Evolutionary conservation across 495 filamentous ascomycete species (phyloP).

Genomic region (Neurospora sp.): DNA sequence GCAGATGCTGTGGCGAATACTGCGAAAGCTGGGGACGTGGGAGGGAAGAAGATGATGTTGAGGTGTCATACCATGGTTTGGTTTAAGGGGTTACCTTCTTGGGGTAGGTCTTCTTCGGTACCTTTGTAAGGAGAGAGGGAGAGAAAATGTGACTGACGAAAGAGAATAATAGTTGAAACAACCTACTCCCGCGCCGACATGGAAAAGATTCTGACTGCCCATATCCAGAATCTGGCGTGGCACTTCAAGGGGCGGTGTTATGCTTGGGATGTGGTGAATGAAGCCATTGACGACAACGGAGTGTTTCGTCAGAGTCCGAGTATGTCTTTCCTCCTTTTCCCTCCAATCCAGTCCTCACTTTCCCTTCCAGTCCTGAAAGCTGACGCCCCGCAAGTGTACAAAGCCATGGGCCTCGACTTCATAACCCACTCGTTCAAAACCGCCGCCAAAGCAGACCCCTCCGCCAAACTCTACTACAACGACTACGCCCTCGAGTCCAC

Average conservation of each 20-base stretch:
- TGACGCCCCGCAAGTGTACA: conserved; percentile 16
- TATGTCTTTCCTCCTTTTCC: not conserved
- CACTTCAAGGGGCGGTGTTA: conserved; percentile 39
- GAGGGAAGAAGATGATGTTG: conserved; percentile 28
- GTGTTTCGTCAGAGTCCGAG: conserved; percentile 20
- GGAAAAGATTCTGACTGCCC: not conserved
- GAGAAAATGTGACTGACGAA: no score
- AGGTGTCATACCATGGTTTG: conserved; percentile 49
- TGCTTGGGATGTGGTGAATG: conserved; percentile 43
- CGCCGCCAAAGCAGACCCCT: conserved; percentile 22
- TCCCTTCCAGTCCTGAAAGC: no score
- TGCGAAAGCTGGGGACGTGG: conserved; percentile 29
- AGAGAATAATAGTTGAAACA: not conserved
- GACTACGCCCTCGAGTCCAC: conserved; percentile 48
- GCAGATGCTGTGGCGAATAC: conserved; percentile 39
- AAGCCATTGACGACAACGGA: conserved; percentile 37
- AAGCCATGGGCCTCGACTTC: conserved; percentile 31
- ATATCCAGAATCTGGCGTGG: conserved; percentile 38
- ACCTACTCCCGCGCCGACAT: not conserved
- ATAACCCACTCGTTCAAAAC: conserved; percentile 34
- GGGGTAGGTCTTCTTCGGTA: conserved; percentile 19
- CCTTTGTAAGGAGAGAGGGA: no score
- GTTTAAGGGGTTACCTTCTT: conserved; percentile 46
- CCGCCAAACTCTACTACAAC: conserved; percentile 46
- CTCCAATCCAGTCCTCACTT: no score